Percentiles rank a stretch among this genome's conserved stretches.
Conservation (phyloP, 805 yeast genomes). For the Kluyveromyces nonfermentans region DNA sequence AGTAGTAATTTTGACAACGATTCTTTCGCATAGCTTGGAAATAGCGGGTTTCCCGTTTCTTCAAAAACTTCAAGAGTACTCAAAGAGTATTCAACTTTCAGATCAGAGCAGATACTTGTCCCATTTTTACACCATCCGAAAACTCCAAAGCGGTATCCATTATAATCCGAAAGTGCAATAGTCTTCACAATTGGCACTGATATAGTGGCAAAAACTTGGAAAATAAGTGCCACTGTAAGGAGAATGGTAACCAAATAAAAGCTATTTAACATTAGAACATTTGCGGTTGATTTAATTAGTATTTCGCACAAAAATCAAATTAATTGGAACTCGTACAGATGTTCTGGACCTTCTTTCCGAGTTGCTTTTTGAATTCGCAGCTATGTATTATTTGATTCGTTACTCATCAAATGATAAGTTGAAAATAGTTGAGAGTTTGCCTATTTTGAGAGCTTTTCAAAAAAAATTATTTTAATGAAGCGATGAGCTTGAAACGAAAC, state of each 20-base stretch:
- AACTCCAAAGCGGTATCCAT: constrained; percentile 52
- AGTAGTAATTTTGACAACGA: constrained; percentile 51
- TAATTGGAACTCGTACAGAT: too few species aligned
- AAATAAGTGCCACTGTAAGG: constrained; percentile 40
- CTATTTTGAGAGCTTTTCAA: neutral
- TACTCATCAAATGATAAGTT: too few species aligned
- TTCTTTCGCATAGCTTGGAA: constrained; percentile 53
- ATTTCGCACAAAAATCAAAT: neutral
- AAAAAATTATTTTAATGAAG: neutral
- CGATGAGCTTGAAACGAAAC: neutral
- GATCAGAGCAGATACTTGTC: constrained; percentile 10
- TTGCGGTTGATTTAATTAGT: neutral
- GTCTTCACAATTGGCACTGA: constrained; percentile 48
- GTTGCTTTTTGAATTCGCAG: too few species aligned
- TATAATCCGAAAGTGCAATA: constrained; percentile 42
- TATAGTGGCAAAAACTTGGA: constrained; percentile 50
- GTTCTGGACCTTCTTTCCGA: too few species aligned
- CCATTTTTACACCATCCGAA: constrained; percentile 50
- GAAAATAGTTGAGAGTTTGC: neutral
- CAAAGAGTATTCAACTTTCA: constrained; percentile 15
- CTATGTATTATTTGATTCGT: neutral
- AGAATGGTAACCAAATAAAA: neutral
- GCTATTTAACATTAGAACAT: neutral
- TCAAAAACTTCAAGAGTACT: neutral
- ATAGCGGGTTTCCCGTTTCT: constrained; percentile 28